A percentile compares a stretch with the other conserved stretches of the same genome.
These are phyloP conservation scores for Trichoderma sp. DNA, from an alignment of 2,329 filamentous ascomycete genomes.

Conservation along the genomic window DNA sequence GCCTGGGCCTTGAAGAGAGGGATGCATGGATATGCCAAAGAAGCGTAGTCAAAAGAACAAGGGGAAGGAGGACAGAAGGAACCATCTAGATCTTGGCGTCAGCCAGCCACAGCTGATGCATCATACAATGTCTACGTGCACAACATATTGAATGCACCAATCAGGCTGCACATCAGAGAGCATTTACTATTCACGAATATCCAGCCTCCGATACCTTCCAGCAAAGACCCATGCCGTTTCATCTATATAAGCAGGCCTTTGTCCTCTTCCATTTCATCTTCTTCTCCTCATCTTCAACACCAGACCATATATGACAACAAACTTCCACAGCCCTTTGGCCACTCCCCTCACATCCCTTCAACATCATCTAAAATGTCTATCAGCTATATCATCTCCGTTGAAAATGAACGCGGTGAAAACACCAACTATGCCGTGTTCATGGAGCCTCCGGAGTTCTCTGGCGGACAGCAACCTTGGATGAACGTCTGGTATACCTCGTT, in stretches of 20 bases:
- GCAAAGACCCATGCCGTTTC: not conserved
- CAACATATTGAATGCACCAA: too few relatives aligned
- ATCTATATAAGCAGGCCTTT: not conserved
- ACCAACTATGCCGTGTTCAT: conserved; percentile 26
- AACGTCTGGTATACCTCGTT: conserved; percentile 26
- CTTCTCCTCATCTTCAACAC: not conserved
- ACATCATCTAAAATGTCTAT: conserved; percentile 15
- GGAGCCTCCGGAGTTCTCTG: conserved; percentile 17
- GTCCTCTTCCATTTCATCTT: not conserved
- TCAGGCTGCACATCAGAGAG: not conserved
- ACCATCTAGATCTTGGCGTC: not conserved
- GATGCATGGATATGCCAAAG: not conserved
- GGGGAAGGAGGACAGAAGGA: not conserved
- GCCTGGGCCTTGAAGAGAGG: not conserved
- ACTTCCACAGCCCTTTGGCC: not conserved
- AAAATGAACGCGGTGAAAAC: conserved; percentile 20
- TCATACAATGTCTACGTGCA: not conserved
- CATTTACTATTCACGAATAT: not conserved
- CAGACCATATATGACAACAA: not conserved
- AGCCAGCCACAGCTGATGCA: not conserved
- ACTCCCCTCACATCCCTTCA: not conserved
- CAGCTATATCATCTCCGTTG: conserved; percentile 17
- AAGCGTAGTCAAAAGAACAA: not conserved
- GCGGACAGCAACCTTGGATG: conserved; percentile 10
- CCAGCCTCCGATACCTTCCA: not conserved